Conservation (phyloP, 306 rosid genomes). For the Hippophae tibetana region DNA sequence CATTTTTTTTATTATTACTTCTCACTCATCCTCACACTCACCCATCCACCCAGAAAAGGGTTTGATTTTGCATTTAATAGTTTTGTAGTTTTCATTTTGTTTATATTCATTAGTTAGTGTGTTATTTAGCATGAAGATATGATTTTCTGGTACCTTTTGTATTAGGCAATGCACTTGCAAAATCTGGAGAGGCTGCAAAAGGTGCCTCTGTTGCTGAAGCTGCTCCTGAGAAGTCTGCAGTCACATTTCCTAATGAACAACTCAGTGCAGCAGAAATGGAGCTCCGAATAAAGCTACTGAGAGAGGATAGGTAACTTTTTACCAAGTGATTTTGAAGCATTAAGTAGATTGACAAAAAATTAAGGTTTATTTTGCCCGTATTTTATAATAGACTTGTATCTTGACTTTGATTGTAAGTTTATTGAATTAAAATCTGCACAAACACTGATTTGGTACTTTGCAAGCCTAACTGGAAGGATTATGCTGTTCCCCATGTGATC, state of each 20-base stretch:
- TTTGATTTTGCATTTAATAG: too few relatives aligned
- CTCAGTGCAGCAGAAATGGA: constrained; percentile 65
- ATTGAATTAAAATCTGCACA: background rate
- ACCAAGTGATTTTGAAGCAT: constrained; percentile 7
- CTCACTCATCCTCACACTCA: too few relatives aligned
- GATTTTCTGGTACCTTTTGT: constrained; percentile 25
- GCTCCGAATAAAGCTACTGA: constrained; percentile 73
- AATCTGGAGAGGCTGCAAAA: constrained; percentile 44
- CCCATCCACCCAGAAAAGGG: too few relatives aligned
- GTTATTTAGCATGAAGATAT: background rate
- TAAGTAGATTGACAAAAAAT: background rate
- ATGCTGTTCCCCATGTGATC: background rate
- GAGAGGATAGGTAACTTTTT: constrained; percentile 60
- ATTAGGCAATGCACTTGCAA: constrained; percentile 59
- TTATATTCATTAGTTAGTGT: too few relatives aligned
- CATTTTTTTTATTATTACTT: too few relatives aligned
- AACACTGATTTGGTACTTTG: background rate
- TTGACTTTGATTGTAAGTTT: background rate
- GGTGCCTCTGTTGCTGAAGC: constrained; percentile 15
- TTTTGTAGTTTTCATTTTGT: too few relatives aligned
- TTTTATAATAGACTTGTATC: background rate
- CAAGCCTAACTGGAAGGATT: background rate
- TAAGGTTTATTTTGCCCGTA: constrained; percentile 1
- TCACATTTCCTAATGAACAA: constrained; percentile 44
- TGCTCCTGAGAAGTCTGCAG: constrained; percentile 19